Evolutionary conservation across 2,329 filamentous ascomycete species (phyloP).

Genomic region (Nannizzia gypsea): DNA sequence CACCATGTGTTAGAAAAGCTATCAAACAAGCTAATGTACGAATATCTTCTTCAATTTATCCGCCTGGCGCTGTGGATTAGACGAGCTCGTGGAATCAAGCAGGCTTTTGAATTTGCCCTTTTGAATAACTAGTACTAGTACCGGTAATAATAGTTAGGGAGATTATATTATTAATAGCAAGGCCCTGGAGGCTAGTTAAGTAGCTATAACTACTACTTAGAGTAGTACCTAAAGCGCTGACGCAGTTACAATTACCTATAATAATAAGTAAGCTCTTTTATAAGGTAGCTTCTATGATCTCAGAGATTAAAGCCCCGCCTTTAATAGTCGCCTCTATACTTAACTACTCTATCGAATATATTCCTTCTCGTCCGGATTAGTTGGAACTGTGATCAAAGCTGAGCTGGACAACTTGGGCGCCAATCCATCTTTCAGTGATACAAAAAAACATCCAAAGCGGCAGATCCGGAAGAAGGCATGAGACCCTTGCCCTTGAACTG

Average conservation of each 20-base stretch:
- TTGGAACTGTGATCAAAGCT: not conserved
- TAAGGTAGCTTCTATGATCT: not conserved
- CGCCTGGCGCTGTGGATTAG: slow-evolving; percentile 39
- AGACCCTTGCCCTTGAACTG: no score
- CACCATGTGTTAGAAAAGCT: slow-evolving; percentile 27
- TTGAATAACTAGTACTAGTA: slow-evolving; percentile 65
- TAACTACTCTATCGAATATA: not conserved
- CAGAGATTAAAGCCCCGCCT: slow-evolving; percentile 28
- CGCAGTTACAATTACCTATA: slow-evolving; percentile 43
- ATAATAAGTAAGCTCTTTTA: not conserved
- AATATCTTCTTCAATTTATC: slow-evolving; percentile 53
- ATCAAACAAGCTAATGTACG: slow-evolving; percentile 51
- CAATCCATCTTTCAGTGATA: not conserved
- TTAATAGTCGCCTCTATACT: slow-evolving; percentile 37
- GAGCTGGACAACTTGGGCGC: not conserved
- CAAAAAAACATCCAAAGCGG: not conserved
- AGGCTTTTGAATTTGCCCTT: slow-evolving; percentile 74
- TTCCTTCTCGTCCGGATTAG: not conserved
- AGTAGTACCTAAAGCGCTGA: slow-evolving; percentile 37
- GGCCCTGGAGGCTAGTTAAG: slow-evolving; percentile 43
- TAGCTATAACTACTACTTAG: slow-evolving; percentile 49
- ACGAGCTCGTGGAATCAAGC: slow-evolving; percentile 43
- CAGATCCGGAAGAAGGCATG: not conserved
- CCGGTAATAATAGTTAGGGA: slow-evolving; percentile 43
- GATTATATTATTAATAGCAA: slow-evolving; percentile 43